Conservation (phyloP, 345 rosid genomes). For the Eucalyptus tenuipes region DNA sequence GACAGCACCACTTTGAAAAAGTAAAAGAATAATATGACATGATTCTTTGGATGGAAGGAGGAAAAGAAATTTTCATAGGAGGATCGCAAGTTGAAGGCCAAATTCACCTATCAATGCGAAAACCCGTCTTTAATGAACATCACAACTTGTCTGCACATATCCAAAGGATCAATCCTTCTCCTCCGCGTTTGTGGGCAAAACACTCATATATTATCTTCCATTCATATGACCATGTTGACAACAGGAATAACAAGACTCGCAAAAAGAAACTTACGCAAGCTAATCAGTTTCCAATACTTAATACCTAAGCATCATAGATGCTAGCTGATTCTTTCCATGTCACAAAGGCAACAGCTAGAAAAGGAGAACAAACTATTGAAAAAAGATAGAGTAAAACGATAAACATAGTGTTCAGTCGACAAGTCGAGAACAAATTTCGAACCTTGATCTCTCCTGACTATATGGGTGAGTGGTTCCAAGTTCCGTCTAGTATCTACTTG, state of each 20-base stretch:
- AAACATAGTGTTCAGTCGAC: neutral
- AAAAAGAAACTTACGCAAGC: neutral
- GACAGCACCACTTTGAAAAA: neutral
- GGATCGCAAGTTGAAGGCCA: neutral
- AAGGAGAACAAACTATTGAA: neutral
- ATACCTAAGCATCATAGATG: neutral
- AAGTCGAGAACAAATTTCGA: neutral
- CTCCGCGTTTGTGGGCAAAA: fast-evolving
- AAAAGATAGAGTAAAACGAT: neutral
- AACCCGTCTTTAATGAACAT: neutral
- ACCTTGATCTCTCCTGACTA: neutral
- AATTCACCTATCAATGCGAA: neutral
- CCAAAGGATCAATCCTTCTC: neutral
- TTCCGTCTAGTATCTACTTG: too few relatives aligned
- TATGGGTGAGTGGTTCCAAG: too few relatives aligned
- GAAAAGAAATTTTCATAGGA: neutral
- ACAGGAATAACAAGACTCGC: fast-evolving
- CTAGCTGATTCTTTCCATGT: neutral
- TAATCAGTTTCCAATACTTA: neutral
- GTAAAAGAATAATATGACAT: neutral
- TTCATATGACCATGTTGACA: neutral
- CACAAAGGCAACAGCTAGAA: neutral
- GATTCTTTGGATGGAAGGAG: neutral
- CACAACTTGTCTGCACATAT: fast-evolving
- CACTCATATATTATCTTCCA: fast-evolving